A percentile compares a stretch with the other conserved stretches of the same genome.
These are phyloP conservation scores for Penstemon newberryi DNA, from an alignment of 257 asterid species.

Conservation along the genomic window DNA sequence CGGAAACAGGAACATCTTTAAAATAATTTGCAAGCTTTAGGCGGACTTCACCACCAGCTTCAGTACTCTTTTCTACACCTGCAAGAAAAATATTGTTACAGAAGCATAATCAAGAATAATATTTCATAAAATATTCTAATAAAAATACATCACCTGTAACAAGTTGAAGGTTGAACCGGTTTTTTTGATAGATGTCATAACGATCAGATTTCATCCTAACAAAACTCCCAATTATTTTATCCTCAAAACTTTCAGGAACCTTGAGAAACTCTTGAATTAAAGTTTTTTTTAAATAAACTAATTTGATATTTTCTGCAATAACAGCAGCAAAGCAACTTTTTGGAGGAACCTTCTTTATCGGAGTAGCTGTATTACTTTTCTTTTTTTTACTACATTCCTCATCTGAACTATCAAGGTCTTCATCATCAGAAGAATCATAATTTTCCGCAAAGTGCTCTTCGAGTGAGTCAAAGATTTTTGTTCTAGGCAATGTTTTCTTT, in stretches of 20 bases:
- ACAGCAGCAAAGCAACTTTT: constrained; percentile 78
- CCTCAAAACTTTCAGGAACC: constrained; percentile 55
- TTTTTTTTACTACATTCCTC: constrained; percentile 48
- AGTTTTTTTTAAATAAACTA: constrained; percentile 64
- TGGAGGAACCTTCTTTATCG: constrained; percentile 48
- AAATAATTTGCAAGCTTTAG: constrained; percentile 62
- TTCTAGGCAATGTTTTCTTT: constrained; percentile 52
- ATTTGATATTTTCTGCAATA: constrained; percentile 69
- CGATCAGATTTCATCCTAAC: constrained; percentile 86
- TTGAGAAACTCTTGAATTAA: constrained; percentile 67
- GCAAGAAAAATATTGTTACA: constrained; percentile 27
- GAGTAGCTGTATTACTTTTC: constrained; percentile 28
- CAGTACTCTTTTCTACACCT: constrained; percentile 57
- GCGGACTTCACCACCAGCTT: constrained; percentile 47
- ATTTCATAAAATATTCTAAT: not conserved
- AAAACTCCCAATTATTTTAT: constrained; percentile 72
- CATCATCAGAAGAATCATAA: constrained; percentile 69
- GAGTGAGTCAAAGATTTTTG: constrained; percentile 60
- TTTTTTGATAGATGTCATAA: constrained; percentile 66
- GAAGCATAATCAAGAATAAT: constrained; percentile 19
- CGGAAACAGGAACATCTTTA: constrained; percentile 47
- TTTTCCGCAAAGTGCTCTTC: constrained; percentile 85
- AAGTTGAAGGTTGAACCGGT: constrained; percentile 74
- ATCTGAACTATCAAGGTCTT: constrained; percentile 46
- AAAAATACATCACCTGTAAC: constrained; percentile 57